These are phyloP conservation scores for Suillus plorans DNA, from an alignment of 768 basidiomycete genomes.

Conservation along the genomic window DNA sequence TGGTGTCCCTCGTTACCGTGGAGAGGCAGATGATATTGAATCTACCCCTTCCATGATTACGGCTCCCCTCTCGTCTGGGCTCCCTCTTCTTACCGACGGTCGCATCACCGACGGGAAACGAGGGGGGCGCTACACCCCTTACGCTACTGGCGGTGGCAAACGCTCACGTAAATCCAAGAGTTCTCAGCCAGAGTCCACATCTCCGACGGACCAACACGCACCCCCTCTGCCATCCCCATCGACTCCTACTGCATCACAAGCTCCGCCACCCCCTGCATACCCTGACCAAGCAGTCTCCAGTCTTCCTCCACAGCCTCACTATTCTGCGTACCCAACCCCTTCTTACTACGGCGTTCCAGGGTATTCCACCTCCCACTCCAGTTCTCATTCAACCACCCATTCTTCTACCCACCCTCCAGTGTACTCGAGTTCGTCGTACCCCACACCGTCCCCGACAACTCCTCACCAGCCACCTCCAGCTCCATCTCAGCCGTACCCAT, in stretches of 20 bases:
- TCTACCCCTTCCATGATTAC: slow-evolving; percentile 39
- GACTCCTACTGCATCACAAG: slow-evolving; percentile 28
- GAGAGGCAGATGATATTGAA: slow-evolving; percentile 76
- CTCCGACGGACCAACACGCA: slow-evolving; percentile 30
- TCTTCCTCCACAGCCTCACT: slow-evolving; percentile 28
- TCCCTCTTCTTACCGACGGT: slow-evolving; percentile 51
- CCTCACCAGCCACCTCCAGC: slow-evolving; percentile 22
- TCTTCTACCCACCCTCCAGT: slow-evolving; percentile 5
- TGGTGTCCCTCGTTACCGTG: slow-evolving; percentile 78
- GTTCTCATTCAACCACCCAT: slow-evolving; percentile 10
- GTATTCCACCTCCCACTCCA: slow-evolving; percentile 13
- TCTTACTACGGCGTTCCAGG: slow-evolving; percentile 33
- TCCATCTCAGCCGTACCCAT: slow-evolving; percentile 22
- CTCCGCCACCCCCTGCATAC: slow-evolving; percentile 26
- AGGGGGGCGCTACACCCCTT: slow-evolving; percentile 44
- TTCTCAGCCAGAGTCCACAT: slow-evolving; percentile 25
- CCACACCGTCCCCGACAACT: slow-evolving; percentile 20
- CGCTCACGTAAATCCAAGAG: slow-evolving; percentile 37
- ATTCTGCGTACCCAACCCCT: slow-evolving; percentile 32
- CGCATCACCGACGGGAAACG: slow-evolving; percentile 45
- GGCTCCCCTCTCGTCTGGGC: slow-evolving; percentile 43
- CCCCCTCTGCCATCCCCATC: slow-evolving; percentile 27
- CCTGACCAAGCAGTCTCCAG: slow-evolving; percentile 27
- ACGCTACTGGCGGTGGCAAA: slow-evolving; percentile 33
- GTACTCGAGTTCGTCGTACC: slow-evolving; percentile 16